Conservation (phyloP, 2,329 filamentous ascomycete genomes). For the Penicillium sp. region DNA sequence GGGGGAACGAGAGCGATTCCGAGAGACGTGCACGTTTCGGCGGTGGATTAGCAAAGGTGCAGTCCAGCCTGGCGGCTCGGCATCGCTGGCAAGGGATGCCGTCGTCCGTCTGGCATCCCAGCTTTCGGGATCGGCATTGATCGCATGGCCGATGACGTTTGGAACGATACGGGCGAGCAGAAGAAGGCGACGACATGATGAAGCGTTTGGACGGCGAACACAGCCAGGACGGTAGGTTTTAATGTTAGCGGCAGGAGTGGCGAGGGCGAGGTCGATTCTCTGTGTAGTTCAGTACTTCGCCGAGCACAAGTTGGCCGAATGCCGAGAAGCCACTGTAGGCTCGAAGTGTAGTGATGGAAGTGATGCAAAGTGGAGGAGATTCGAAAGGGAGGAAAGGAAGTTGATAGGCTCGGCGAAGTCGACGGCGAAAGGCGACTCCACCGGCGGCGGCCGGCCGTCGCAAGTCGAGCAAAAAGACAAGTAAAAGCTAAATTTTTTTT, state of each 20-base stretch:
- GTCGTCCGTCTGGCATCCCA: slow-evolving; percentile 32
- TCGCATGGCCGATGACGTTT: slow-evolving; percentile 40
- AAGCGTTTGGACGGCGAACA: slow-evolving; percentile 4
- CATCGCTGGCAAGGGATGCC: slow-evolving; percentile 32
- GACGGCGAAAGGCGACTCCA: no score
- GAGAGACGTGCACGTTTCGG: slow-evolving; percentile 26
- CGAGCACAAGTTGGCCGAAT: no score
- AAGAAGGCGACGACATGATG: slow-evolving; percentile 20
- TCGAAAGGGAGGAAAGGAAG: no score
- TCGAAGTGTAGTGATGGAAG: no score
- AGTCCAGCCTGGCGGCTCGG: slow-evolving; percentile 28
- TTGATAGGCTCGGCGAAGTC: no score
- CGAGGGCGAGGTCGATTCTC: no score
- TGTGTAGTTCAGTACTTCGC: no score
- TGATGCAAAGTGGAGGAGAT: no score
- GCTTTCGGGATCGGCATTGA: slow-evolving; percentile 37
- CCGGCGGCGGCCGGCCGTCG: no score
- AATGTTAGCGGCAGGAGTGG: not conserved
- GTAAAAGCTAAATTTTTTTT: no score
- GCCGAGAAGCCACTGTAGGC: no score
- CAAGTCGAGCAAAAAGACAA: no score
- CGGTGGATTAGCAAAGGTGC: slow-evolving; percentile 30
- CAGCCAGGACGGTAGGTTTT: not conserved
- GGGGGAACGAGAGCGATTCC: slow-evolving; percentile 11
- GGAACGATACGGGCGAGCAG: slow-evolving; percentile 36